Conservation (phyloP, 1,284 basidiomycete genomes). For the Fomitopsis palustris region DNA sequence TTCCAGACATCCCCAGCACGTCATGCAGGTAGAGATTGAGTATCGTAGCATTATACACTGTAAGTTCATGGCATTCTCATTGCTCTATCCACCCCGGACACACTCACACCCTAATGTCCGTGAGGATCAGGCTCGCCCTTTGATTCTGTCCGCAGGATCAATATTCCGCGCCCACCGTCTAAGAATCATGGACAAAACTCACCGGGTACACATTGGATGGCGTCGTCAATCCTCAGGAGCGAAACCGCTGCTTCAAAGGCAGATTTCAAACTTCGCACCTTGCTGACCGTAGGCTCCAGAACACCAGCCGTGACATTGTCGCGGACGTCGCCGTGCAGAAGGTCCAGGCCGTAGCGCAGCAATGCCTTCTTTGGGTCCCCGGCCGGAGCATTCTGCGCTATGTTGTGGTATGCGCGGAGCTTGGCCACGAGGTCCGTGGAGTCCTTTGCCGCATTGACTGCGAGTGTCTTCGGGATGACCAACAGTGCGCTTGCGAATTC, state of each 20-base stretch:
- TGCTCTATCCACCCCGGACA: background rate
- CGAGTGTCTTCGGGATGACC: conserved; percentile 94
- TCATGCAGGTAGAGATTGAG: background rate
- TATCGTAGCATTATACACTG: conserved; percentile 16
- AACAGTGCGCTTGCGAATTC: conserved; percentile 95
- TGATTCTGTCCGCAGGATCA: conserved; percentile 47
- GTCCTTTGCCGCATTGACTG: conserved; percentile 98
- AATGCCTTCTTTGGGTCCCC: conserved; percentile 96
- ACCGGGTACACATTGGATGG: conserved; percentile 84
- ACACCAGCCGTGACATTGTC: conserved; percentile 95
- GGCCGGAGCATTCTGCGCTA: conserved; percentile 87
- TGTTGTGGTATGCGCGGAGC: conserved; percentile 95
- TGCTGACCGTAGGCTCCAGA: conserved; percentile 95
- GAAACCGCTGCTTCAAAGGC: conserved; percentile 97
- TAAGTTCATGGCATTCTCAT: background rate
- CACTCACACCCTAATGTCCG: conserved; percentile 24
- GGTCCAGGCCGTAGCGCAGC: conserved; percentile 92
- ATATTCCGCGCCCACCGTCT: background rate
- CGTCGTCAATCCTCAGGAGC: conserved; percentile 93
- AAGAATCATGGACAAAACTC: conserved; percentile 25
- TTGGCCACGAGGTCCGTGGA: conserved; percentile 98
- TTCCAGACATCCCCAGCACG: background rate
- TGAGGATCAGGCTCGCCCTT: conserved; percentile 52
- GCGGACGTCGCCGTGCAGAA: conserved; percentile 91
- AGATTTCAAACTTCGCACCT: conserved; percentile 94